Base-by-base conservation (phyloP, 257 asterid genomes). In the Marsdenia floribunda region DNA sequence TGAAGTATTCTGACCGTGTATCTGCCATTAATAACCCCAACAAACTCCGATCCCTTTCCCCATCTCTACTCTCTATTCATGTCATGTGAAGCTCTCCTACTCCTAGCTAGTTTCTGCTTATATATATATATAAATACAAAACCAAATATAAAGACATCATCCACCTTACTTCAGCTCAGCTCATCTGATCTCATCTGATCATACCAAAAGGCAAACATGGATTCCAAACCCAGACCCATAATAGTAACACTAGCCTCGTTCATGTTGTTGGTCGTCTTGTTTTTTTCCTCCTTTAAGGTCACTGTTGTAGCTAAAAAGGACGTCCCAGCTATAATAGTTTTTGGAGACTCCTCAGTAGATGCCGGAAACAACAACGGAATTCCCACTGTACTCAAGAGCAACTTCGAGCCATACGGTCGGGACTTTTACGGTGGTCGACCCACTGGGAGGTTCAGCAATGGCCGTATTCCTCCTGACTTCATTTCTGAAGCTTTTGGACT, bases 281-380 rank as follows among this genome's bases (percentile, higher is more conserved):
- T 42, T 58, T 21, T 40, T 4, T 15, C 42, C 2, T 26, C 0
- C 0, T 11, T 22, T 54, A 1, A 29, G 33, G 1, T 47, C 15
- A 40, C 57, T 33, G 78, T 76, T 33, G 78, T 76, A 0, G 85
- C 79, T 0, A 79, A 82, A 66, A 44, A 7, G 49, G 47, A 44
- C 9, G 85, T 93, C 12, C 93, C 98, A 35, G 96, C 98, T 29
- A 77, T 93, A 58, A 91, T 93, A 60, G 98, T 93, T 67, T 93
- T 93, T 63, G 98, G 98, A 1, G 96, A 93, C 86, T 91, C 98
- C 0, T 88, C 97, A 0, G 98, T 93, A 0, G 97, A 91, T 63
- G 87, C 98, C 18, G 98, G 98, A 29, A 93, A 93, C 87, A 91
- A 91, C 78, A 93, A 93, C 86, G 83, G 76, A 70, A 81, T 93